Evolutionary conservation across 2,329 filamentous ascomycete genomes (phyloP).

Genomic region (Penicillium nordicum): DNA sequence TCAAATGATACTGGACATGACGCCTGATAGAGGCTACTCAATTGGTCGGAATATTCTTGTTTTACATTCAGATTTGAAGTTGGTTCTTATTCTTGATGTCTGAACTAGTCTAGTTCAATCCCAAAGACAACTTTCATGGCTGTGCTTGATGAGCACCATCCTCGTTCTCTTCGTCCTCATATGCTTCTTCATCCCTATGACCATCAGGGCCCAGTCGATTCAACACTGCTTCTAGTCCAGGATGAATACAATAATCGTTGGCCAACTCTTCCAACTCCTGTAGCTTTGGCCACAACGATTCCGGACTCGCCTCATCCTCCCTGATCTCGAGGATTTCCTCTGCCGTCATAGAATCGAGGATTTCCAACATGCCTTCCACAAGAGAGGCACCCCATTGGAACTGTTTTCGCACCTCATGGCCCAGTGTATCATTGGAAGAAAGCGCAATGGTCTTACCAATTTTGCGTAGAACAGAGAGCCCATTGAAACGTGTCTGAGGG

Average conservation of each 20-base stretch:
- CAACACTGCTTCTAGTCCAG: not conserved
- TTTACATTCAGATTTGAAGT: not conserved
- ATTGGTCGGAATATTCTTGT: not conserved
- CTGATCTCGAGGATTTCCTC: conserved; percentile 12
- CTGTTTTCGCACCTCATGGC: conserved; percentile 12
- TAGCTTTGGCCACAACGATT: not conserved
- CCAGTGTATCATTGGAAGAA: conserved; percentile 4
- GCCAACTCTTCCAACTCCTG: conserved; percentile 10
- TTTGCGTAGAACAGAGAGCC: conserved; percentile 16
- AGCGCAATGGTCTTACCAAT: conserved; percentile 19
- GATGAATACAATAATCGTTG: not conserved
- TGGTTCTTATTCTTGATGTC: not conserved
- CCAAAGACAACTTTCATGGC: not conserved
- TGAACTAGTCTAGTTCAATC: not conserved
- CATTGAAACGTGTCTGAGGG: conserved; percentile 14
- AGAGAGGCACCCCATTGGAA: conserved; percentile 8
- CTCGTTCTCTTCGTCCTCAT: not conserved
- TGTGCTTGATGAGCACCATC: not conserved
- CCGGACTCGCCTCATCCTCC: not conserved
- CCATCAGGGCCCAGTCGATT: not conserved
- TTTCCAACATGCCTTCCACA: conserved; percentile 11
- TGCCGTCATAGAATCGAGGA: not conserved
- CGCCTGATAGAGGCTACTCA: not conserved
- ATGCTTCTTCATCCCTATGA: not conserved
- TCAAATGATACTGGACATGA: not conserved